Evolutionary conservation across 495 filamentous ascomycete genomes (phyloP).

Genomic region (Hypoxylon trugodes): DNA sequence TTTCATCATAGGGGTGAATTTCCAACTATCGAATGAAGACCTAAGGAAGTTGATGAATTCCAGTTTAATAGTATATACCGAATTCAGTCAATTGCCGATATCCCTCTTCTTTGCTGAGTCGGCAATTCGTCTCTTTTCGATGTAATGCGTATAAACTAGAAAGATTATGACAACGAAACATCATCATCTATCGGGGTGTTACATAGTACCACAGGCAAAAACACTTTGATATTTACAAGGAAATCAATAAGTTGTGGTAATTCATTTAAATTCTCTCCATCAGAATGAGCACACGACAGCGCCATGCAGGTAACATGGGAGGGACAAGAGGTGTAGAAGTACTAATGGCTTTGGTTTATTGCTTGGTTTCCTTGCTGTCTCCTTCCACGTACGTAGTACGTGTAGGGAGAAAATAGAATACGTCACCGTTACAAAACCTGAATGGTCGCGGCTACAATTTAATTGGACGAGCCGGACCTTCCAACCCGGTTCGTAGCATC

Average conservation of each 20-base stretch:
- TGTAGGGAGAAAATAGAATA: slow-evolving; percentile 28
- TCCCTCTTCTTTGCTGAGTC: not conserved
- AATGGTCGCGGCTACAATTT: slow-evolving; percentile 2
- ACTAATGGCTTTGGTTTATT: no score
- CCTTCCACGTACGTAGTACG: no score
- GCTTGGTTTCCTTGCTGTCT: no score
- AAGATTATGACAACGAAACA: not conserved
- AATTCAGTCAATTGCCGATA: not conserved
- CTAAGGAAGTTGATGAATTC: no score
- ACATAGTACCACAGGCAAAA: not conserved
- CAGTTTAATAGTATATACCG: no score
- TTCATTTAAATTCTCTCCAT: not conserved
- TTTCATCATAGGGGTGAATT: no score
- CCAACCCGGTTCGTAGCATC: slow-evolving; percentile 30
- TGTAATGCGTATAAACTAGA: not conserved
- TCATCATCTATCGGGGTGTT: not conserved
- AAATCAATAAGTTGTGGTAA: not conserved
- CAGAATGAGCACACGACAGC: not conserved
- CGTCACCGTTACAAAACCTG: slow-evolving; percentile 20
- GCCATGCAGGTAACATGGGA: no score
- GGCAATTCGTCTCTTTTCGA: not conserved
- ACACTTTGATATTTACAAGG: not conserved
- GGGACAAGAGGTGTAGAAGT: no score
- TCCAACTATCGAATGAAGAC: no score
- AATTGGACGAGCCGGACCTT: slow-evolving; percentile 21